A percentile compares a stretch with the other conserved stretches of the same genome.
These are phyloP conservation scores for Tetramitus jugosus DNA, from an alignment of 208 protist genomes.

Conservation along the genomic window DNA sequence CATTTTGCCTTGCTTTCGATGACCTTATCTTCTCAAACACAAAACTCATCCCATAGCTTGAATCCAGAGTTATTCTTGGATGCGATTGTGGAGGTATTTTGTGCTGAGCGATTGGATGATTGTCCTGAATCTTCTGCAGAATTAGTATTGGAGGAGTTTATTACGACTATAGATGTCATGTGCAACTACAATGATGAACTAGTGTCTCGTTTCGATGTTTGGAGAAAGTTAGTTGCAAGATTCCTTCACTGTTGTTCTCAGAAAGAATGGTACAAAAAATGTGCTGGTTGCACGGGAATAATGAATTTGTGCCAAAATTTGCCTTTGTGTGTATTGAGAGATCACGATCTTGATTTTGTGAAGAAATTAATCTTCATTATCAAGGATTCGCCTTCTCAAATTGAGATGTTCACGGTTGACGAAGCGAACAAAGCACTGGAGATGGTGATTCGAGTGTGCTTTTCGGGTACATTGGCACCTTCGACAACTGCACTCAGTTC, in stretches of 20 bases:
- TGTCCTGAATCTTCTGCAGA: neutral
- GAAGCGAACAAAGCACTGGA: neutral
- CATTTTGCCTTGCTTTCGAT: slow-evolving; percentile 2
- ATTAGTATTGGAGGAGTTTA: neutral
- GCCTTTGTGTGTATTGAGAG: neutral
- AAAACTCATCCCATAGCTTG: neutral
- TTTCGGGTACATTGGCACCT: too few relatives aligned
- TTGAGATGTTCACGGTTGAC: neutral
- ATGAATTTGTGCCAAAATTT: slow-evolving; percentile 6
- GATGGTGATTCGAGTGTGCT: neutral
- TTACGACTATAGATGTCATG: neutral
- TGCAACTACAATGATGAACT: neutral
- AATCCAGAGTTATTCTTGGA: slow-evolving; percentile 8
- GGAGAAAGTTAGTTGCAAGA: neutral
- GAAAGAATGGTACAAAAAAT: slow-evolving; percentile 25
- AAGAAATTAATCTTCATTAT: slow-evolving; percentile 12
- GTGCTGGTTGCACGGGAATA: neutral
- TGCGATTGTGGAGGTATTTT: neutral
- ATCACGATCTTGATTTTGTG: slow-evolving; percentile 15
- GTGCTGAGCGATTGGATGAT: neutral
- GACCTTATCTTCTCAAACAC: neutral
- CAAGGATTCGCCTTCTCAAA: neutral
- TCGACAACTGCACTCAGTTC: too few relatives aligned
- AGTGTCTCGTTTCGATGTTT: neutral
- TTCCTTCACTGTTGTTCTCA: neutral